A percentile compares a stretch with the other conserved stretches of the same genome.
phyloP scores from a whole-genome alignment of 495 filamentous ascomycete species.

The Pyrenopolyporus hunteri region DNA sequence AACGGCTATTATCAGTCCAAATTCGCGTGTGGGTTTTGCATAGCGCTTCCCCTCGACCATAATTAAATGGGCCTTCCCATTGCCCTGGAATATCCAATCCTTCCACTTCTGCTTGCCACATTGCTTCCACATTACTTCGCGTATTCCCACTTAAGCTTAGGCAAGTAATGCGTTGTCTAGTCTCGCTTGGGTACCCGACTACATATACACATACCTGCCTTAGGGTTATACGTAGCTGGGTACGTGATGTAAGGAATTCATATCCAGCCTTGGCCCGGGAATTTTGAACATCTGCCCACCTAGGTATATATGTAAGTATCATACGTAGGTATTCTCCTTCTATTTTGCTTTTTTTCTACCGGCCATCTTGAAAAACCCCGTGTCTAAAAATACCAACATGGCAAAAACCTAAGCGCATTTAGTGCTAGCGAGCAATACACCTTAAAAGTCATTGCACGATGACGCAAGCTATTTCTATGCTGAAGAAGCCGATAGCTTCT shows the following conservation, averaged over 20 bases:
- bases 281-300: no score
- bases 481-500: background rate
- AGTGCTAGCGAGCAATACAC: background rate
- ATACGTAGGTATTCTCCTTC: no score
- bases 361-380: no score
- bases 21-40: slow-evolving; percentile 29
- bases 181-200: no score
- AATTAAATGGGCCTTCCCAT: slow-evolving; percentile 34
- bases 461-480: slow-evolving; percentile 22
- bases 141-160: background rate
- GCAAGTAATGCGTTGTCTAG: no score
- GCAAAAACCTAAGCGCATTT: background rate
- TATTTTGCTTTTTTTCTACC: no score
- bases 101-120: no score
- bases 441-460: slow-evolving; percentile 26
- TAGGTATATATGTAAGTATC: no score
- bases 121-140: slow-evolving; percentile 4
- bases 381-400: background rate
- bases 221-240: no score
- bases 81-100: slow-evolving; percentile 32
- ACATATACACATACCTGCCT: no score
- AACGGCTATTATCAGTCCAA: slow-evolving; percentile 12
- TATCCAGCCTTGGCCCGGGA: no score
- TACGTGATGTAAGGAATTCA: no score
- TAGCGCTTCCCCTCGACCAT: slow-evolving; percentile 37